These are phyloP conservation scores for Drechslerella stenobrocha DNA, from an alignment of 2,329 filamentous ascomycete species.

Conservation along the genomic window DNA sequence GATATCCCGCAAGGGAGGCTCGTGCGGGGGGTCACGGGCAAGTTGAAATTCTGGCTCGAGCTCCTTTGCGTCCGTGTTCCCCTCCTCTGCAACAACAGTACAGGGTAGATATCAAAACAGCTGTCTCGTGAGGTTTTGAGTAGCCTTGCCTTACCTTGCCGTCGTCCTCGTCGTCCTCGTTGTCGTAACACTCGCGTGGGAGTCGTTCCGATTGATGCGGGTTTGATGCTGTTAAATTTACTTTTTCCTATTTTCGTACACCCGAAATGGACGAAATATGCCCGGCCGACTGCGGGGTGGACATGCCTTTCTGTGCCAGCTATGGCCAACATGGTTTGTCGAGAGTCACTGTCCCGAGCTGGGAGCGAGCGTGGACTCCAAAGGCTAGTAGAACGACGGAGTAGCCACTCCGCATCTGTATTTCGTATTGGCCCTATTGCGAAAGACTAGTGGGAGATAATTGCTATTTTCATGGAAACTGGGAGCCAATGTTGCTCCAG, in stretches of 20 bases:
- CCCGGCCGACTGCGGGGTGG: slow-evolving; percentile 33
- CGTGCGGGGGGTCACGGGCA: not conserved
- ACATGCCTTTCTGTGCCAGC: slow-evolving; percentile 29
- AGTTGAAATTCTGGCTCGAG: not conserved
- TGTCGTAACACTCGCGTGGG: not conserved
- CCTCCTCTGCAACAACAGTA: not conserved
- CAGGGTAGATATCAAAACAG: too few relatives aligned
- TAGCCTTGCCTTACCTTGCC: not conserved
- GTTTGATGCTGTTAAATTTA: not conserved
- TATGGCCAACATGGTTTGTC: not conserved
- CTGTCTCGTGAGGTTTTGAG: too few relatives aligned
- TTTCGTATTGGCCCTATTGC: not conserved
- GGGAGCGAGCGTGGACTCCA: too few relatives aligned
- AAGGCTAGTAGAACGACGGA: not conserved
- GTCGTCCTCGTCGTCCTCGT: not conserved
- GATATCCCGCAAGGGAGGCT: slow-evolving; percentile 1
- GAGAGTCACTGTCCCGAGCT: too few relatives aligned
- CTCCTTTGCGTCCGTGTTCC: not conserved
- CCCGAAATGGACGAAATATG: not conserved
- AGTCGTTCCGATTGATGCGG: slow-evolving; percentile 33
- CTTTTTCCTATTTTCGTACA: not conserved
- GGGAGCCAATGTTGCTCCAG: not conserved
- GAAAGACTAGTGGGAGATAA: slow-evolving; percentile 1
- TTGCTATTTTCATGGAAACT: not conserved
- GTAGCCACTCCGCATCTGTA: not conserved